These are phyloP conservation scores for Fusarium foetens DNA, from an alignment of 2,329 filamentous ascomycete genomes.

Conservation along the genomic window DNA sequence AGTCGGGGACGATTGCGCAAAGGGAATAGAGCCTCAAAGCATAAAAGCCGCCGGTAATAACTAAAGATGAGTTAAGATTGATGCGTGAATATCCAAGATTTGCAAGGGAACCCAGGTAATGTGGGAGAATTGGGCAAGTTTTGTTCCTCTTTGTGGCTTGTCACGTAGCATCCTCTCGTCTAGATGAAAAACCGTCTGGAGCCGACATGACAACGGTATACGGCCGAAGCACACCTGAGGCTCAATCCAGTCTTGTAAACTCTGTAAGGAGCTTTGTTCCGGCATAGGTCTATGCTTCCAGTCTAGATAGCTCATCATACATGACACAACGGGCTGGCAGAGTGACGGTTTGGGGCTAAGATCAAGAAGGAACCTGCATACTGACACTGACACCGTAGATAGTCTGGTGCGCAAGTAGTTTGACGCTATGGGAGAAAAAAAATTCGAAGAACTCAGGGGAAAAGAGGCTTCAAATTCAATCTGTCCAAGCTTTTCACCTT, in stretches of 20 bases:
- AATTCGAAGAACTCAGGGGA: slow-evolving; percentile 29
- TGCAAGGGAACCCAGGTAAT: slow-evolving; percentile 14
- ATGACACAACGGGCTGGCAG: slow-evolving; percentile 23
- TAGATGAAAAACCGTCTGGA: not conserved
- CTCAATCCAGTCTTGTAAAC: slow-evolving; percentile 24
- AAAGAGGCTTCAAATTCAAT: slow-evolving; percentile 25
- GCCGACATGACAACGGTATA: slow-evolving; percentile 10
- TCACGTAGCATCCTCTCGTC: slow-evolving; percentile 2
- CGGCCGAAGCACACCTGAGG: slow-evolving; percentile 27
- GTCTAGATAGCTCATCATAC: slow-evolving; percentile 30
- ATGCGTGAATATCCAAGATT: slow-evolving; percentile 32
- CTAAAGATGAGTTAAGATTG: slow-evolving; percentile 24
- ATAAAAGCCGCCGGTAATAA: slow-evolving; percentile 27
- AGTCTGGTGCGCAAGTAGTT: slow-evolving; percentile 25
- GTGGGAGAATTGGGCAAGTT: slow-evolving; percentile 22
- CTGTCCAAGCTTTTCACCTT: slow-evolving; percentile 4
- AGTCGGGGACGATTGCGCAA: slow-evolving; percentile 38
- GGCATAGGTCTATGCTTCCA: slow-evolving; percentile 27
- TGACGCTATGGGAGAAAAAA: slow-evolving; percentile 31
- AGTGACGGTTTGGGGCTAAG: slow-evolving; percentile 38
- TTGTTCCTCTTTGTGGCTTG: slow-evolving; percentile 20
- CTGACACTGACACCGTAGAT: slow-evolving; percentile 26
- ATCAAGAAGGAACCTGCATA: slow-evolving; percentile 39
- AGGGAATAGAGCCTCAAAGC: slow-evolving; percentile 37
- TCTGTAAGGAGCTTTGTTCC: slow-evolving; percentile 23